phyloP scores from a whole-genome alignment of 257 asterid genomes.

The Verbena officinalis region DNA sequence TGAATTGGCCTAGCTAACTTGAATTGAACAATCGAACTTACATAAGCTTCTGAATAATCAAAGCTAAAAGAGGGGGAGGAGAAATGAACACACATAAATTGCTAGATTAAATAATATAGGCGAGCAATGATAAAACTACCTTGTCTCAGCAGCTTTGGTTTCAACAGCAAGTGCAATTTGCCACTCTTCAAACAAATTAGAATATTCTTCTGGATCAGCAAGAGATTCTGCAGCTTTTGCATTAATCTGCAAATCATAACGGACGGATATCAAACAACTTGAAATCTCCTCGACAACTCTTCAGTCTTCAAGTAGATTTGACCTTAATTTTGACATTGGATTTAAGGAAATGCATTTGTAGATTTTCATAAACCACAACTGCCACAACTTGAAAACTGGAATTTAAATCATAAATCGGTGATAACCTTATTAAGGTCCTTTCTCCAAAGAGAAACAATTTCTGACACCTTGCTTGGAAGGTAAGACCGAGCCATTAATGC shows the following conservation, averaged over 20 bases:
- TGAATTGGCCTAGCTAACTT: constrained; percentile 1
- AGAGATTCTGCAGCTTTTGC: constrained; percentile 98
- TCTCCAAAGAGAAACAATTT: constrained; percentile 91
- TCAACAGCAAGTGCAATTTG: constrained; percentile 95
- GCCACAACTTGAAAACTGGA: constrained; percentile 8
- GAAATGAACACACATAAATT: constrained; percentile 12
- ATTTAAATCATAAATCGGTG: constrained; percentile 2
- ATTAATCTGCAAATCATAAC: constrained; percentile 62
- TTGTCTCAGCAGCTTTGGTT: constrained; percentile 69
- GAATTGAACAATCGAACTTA: neutral
- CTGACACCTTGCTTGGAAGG: constrained; percentile 98
- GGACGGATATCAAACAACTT: constrained; percentile 21
- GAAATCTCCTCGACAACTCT: neutral
- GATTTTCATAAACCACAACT: constrained; percentile 16
- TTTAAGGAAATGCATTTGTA: constrained; percentile 21
- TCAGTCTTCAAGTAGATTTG: neutral
- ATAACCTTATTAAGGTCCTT: constrained; percentile 90
- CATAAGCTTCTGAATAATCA: constrained; percentile 26
- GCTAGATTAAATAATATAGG: constrained; percentile 16
- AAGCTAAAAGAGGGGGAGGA: constrained; percentile 7
- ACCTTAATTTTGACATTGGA: constrained; percentile 20
- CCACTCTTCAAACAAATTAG: constrained; percentile 98
- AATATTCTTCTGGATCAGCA: constrained; percentile 98
- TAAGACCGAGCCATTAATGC: constrained; percentile 99
- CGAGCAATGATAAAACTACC: constrained; percentile 38